Percentiles rank a stretch among this genome's conserved stretches.
phyloP scores from a whole-genome alignment of 140 eudicot genomes.

The Stevia rebaudiana region DNA sequence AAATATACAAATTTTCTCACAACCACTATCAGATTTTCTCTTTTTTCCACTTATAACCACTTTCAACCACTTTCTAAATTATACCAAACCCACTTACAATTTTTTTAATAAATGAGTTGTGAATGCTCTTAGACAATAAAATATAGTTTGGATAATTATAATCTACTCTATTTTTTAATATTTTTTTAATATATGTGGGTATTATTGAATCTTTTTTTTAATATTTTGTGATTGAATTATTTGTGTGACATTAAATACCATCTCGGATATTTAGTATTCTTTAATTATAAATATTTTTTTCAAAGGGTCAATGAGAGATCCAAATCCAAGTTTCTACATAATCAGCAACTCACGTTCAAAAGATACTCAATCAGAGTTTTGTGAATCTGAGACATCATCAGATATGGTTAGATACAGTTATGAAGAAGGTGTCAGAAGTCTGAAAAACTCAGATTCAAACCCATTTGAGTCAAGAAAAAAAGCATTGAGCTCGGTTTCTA shows the following conservation, averaged over 20 bases:
- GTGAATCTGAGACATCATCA: slow-evolving; percentile 66
- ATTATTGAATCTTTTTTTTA: no score
- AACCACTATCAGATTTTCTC: no score
- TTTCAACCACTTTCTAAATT: no score
- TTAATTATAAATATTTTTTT: neutral
- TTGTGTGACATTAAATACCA: slow-evolving; percentile 14
- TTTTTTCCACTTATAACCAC: no score
- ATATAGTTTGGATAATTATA: no score
- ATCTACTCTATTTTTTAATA: no score
- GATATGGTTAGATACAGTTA: slow-evolving; percentile 50
- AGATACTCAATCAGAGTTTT: slow-evolving; percentile 58
- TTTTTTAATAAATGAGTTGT: no score
- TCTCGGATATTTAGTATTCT: neutral
- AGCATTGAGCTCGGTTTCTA: slow-evolving; percentile 50
- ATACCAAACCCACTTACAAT: no score
- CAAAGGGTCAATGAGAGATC: slow-evolving; percentile 50
- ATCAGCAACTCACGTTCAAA: slow-evolving; percentile 24
- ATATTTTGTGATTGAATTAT: no score
- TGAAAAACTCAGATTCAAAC: slow-evolving; percentile 29
- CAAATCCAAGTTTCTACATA: slow-evolving; percentile 53
- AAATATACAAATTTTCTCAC: no score
- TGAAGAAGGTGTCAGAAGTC: slow-evolving; percentile 41
- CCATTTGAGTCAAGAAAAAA: slow-evolving; percentile 26
- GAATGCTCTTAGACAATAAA: no score
- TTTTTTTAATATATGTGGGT: no score